phyloP scores from a whole-genome alignment of 108 stramenopile species.

The Cyclotella baltica region DNA sequence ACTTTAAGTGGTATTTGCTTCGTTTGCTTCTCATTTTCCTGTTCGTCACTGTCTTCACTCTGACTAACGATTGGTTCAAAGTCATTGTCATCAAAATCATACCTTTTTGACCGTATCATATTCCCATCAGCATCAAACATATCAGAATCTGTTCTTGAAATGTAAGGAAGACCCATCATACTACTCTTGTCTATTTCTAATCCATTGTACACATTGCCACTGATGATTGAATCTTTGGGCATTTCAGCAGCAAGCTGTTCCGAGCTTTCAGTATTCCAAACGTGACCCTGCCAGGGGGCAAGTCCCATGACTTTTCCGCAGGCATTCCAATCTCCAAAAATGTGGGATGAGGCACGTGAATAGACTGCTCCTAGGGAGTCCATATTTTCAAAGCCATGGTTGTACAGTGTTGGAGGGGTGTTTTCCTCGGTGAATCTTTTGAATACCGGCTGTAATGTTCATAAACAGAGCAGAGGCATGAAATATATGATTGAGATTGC shows the following conservation, averaged over 20 bases:
- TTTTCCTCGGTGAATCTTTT: slow-evolving; percentile 92
- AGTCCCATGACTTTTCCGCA: slow-evolving; percentile 97
- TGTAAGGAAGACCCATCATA: slow-evolving; percentile 69
- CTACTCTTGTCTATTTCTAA: slow-evolving; percentile 65
- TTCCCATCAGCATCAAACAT: slow-evolving; percentile 75
- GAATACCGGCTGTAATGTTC: slow-evolving; percentile 67
- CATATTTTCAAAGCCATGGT: slow-evolving; percentile 96
- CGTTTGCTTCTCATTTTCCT: slow-evolving; percentile 15
- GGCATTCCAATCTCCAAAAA: slow-evolving; percentile 97
- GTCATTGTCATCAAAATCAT: slow-evolving; percentile 84
- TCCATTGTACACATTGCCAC: slow-evolving; percentile 73
- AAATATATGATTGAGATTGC: background rate
- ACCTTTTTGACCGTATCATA: slow-evolving; percentile 60
- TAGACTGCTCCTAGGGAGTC: slow-evolving; percentile 95
- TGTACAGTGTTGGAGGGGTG: slow-evolving; percentile 83
- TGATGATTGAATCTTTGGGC: slow-evolving; percentile 55
- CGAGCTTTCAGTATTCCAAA: slow-evolving; percentile 62
- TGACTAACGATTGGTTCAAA: slow-evolving; percentile 23
- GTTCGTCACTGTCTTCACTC: slow-evolving; percentile 1
- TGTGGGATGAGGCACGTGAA: slow-evolving; percentile 90
- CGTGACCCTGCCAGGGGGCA: slow-evolving; percentile 88
- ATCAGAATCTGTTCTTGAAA: slow-evolving; percentile 79
- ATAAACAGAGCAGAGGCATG: background rate
- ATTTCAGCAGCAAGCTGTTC: slow-evolving; percentile 32
- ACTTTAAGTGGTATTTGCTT: slow-evolving; percentile 76